Conservation (phyloP, 2,329 filamentous ascomycete species). For the Apiospora malaysiana region DNA sequence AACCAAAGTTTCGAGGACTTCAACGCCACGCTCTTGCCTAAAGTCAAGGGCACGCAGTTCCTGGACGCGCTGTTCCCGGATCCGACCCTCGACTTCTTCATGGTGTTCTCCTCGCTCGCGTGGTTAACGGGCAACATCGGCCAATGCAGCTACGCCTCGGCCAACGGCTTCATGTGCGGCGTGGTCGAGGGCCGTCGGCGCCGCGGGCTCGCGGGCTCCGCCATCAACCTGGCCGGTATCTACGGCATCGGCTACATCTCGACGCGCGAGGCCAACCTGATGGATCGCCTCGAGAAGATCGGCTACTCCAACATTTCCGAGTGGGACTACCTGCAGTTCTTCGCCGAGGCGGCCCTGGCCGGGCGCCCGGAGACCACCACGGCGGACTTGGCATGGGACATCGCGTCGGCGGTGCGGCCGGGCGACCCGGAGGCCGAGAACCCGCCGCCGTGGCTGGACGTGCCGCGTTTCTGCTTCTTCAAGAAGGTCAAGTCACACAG, state of each 20-base stretch:
- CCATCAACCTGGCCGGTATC: conserved; percentile 12
- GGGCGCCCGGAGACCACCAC: not conserved
- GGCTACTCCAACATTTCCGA: conserved; percentile 16
- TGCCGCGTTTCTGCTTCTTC: not conserved
- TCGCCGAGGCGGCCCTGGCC: conserved; percentile 12
- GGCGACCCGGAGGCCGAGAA: not conserved
- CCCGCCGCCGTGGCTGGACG: conserved; percentile 13
- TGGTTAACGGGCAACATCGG: conserved; percentile 41
- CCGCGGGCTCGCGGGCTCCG: conserved; percentile 4
- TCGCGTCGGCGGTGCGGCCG: not conserved
- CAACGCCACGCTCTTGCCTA: conserved; percentile 40
- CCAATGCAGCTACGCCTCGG: not conserved
- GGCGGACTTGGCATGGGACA: not conserved
- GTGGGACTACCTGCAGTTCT: conserved; percentile 18
- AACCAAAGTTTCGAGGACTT: conserved; percentile 44
- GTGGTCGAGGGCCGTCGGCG: conserved; percentile 34
- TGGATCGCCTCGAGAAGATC: not conserved
- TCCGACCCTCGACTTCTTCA: conserved; percentile 41
- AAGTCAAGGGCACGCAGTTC: conserved; percentile 40
- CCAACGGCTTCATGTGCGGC: conserved; percentile 24
- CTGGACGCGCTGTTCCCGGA: conserved; percentile 39
- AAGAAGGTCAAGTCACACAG: not conserved
- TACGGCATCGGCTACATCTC: conserved; percentile 9
- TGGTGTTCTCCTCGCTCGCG: conserved; percentile 42
- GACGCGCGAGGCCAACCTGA: conserved; percentile 1